Percentiles rank a stretch among this genome's conserved stretches.
phyloP scores from a whole-genome alignment of 140 eudicot genomes.

The Erigeron philadelphicus region DNA sequence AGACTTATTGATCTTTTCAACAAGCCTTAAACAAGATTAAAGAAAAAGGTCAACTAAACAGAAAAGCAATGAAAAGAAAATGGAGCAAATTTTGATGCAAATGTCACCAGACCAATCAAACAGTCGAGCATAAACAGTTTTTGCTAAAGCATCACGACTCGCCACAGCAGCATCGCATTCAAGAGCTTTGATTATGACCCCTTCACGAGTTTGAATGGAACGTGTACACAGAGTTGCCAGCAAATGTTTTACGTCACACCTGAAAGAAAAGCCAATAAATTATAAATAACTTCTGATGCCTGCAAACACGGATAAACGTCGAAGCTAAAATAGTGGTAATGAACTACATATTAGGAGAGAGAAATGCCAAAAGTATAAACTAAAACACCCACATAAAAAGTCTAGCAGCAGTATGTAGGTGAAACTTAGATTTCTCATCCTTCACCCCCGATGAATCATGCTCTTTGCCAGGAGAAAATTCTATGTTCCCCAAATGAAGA shows the following conservation, averaged over 20 bases:
- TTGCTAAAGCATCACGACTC: constrained; percentile 94
- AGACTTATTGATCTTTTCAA: constrained; percentile 85
- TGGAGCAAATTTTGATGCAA: background rate
- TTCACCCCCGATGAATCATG: constrained; percentile 83
- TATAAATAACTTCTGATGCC: constrained; percentile 3
- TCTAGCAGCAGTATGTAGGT: constrained; percentile 70
- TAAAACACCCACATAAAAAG: constrained; percentile 65
- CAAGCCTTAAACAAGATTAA: constrained; percentile 65
- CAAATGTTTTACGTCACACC: constrained; percentile 76
- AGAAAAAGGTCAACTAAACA: constrained; percentile 15
- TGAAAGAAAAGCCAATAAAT: constrained; percentile 24
- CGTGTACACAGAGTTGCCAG: constrained; percentile 82
- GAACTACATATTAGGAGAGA: constrained; percentile 18
- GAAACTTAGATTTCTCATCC: constrained; percentile 69
- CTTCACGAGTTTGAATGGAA: constrained; percentile 91
- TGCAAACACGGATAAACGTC: background rate
- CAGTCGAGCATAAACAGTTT: constrained; percentile 81
- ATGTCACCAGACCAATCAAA: constrained; percentile 76
- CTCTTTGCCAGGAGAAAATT: constrained; percentile 90
- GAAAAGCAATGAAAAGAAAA: constrained; percentile 8
- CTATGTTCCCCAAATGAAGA: constrained; percentile 85
- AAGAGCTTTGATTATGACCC: constrained; percentile 72
- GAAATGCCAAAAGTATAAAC: background rate
- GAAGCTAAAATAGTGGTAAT: constrained; percentile 10
- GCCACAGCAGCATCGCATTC: constrained; percentile 92